Percentiles rank a stretch among this genome's conserved stretches.
phyloP scores from a whole-genome alignment of 139 green algal genomes.

The Coelastrella sp. region DNA sequence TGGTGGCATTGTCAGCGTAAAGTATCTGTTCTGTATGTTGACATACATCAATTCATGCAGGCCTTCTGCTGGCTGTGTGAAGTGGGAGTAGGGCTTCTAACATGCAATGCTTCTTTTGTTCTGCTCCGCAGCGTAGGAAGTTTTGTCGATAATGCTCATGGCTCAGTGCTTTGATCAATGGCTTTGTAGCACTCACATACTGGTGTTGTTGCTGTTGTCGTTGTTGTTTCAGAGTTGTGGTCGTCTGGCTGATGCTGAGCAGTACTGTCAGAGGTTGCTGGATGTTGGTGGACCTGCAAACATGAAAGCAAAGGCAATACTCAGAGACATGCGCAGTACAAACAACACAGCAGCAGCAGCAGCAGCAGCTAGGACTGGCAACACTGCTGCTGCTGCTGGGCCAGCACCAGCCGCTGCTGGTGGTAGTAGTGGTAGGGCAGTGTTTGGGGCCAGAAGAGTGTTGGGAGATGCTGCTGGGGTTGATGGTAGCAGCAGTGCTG shows the following conservation, averaged over 20 bases:
- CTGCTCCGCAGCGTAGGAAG: no score
- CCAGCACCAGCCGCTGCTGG: background rate
- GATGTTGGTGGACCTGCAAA: conserved; percentile 85
- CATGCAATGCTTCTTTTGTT: no score
- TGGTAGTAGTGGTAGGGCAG: background rate
- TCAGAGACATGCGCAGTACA: conserved; percentile 80
- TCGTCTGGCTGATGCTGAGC: conserved; percentile 65
- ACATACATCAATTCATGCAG: no score
- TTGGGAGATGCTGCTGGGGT: conserved; percentile 9
- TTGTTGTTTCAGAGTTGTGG: background rate
- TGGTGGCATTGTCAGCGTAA: no score
- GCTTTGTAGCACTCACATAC: no score
- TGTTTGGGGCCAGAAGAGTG: conserved; percentile 16
- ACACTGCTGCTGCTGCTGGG: background rate
- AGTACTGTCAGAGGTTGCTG: conserved; percentile 80
- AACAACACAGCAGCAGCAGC: background rate
- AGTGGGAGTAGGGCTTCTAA: no score
- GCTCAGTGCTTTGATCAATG: background rate
- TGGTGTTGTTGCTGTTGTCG: background rate
- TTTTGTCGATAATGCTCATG: no score
- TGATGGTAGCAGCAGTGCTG: background rate
- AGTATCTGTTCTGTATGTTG: no score
- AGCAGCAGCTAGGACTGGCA: background rate
- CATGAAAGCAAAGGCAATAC: conserved; percentile 87
- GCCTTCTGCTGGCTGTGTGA: no score